Base-by-base conservation (phyloP, 106 monocot genomes). In the Acanthochlamys bracteata region DNA sequence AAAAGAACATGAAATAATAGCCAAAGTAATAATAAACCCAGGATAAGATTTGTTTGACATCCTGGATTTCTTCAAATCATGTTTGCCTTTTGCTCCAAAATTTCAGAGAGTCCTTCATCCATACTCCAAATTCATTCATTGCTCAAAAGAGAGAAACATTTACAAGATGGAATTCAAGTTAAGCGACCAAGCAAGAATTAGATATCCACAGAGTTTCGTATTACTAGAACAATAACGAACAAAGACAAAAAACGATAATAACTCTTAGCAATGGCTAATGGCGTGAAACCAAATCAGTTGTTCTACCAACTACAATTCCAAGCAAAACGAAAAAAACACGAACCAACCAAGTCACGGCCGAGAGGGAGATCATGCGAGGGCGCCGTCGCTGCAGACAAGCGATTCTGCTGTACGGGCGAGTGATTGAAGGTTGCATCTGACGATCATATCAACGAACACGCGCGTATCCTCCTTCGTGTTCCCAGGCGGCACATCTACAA, bases 401-500 rank as follows among this genome's bases (percentile, higher is more conserved):
- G 41, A 66, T 71, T 74, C 82, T 17, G 69, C 78, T 20, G 64
- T 76, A 60, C 59, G 69, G n/a, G 78, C 79, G 20, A 86, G 76
- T 7, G 82, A 79, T 58, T 73, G 86, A 33, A 86, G 75, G 61
- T 86, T 86, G 57, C 82, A 79, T 41, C 57, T 55, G 15, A 86
- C 86, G 63, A 86, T 86, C 19, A 82, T 86, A 41, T 86, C 82
- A n/a, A 82, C 82, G 60, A 86, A 86, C 42, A 76, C 24, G 16
- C 74, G 51, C 27, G 86, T 86, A 52, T 86, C 86, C 42, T 86
- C 82, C 63, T 6, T 57, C 39, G 78, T 79, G 61, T 86, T 86
- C 4, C 86, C 86, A 23, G 53, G 54, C 10, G 86, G 86, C 66
- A 86, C 82, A 64, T 86, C 86, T 10, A 79, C 86, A 0, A 82